Conservation (phyloP, 345 rosid species). For the Gynandropsis gynandra region DNA sequence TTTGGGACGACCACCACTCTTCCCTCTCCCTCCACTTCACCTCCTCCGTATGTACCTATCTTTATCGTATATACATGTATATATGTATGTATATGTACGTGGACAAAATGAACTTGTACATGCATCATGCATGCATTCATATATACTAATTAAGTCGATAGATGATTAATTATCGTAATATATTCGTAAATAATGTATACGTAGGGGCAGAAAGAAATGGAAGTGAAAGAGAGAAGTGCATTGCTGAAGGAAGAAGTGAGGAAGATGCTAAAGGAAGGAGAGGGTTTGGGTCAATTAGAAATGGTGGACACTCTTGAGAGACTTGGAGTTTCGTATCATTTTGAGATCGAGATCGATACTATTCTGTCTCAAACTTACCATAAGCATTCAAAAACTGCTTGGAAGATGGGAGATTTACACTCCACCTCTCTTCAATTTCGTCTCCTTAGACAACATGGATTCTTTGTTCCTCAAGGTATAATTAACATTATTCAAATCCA, state of each 20-base stretch:
- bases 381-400: neutral
- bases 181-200: neutral
- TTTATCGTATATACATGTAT: neutral
- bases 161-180: no score
- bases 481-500: no score
- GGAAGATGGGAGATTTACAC: conserved; percentile 27
- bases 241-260: conserved; percentile 20
- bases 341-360: no score
- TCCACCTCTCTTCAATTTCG: conserved; percentile 24
- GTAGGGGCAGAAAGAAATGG: neutral
- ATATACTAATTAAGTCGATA: no score
- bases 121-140: no score
- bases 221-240: conserved; percentile 8
- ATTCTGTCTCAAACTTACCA: no score
- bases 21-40: conserved; percentile 28
- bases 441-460: conserved; percentile 26
- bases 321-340: conserved; percentile 33
- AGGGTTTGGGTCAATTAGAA: conserved; percentile 22
- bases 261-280: neutral
- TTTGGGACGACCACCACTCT: conserved; percentile 27
- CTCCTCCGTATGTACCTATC: conserved; percentile 7
- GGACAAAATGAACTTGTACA: no score
- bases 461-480: conserved; percentile 22
- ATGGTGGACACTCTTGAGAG: conserved; percentile 28
- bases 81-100: neutral